phyloP scores from a whole-genome alignment of 495 filamentous ascomycete genomes.

The Oidiodendron maius region DNA sequence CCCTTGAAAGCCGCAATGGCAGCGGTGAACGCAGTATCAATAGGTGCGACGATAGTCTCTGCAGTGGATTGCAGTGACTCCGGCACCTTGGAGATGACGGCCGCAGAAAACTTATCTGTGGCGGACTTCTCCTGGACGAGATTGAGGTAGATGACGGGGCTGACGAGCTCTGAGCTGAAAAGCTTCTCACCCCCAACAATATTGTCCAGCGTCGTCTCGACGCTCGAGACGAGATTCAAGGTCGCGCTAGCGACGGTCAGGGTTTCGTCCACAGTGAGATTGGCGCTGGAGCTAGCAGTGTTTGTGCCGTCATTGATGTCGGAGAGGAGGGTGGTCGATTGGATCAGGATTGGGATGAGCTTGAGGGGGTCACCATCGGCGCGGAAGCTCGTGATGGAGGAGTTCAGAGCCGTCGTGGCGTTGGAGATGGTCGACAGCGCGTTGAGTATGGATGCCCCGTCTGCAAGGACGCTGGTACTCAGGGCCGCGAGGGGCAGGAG shows the following conservation, averaged over 20 bases:
- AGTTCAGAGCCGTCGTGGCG: constrained; percentile 24
- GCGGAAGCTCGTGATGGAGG: constrained; percentile 22
- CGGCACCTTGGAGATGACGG: constrained; percentile 30
- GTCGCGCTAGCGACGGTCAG: constrained; percentile 24
- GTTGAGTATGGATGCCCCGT: constrained; percentile 22
- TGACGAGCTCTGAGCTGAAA: constrained; percentile 28
- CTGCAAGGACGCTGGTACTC: constrained; percentile 18
- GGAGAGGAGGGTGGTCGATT: constrained; percentile 25
- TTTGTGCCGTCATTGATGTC: constrained; percentile 25
- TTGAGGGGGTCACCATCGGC: constrained; percentile 15
- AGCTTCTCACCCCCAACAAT: constrained; percentile 26
- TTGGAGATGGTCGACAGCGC: constrained; percentile 24
- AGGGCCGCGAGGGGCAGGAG: constrained; percentile 15
- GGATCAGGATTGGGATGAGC: constrained; percentile 23
- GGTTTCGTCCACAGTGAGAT: constrained; percentile 20
- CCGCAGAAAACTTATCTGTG: constrained; percentile 25
- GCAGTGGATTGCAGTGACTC: constrained; percentile 20
- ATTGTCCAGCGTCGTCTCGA: constrained; percentile 23
- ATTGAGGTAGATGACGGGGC: constrained; percentile 27
- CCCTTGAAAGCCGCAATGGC: constrained; percentile 18
- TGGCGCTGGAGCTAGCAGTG: constrained; percentile 18
- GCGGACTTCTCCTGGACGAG: constrained; percentile 28
- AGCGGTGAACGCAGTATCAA: constrained; percentile 24
- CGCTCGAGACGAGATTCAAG: constrained; percentile 15
- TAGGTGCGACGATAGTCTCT: constrained; percentile 19